Percentiles rank a stretch among this genome's conserved stretches.
These are phyloP conservation scores for Globisporangium camurandrum DNA, from an alignment of 352 stramenopile genomes.

Conservation along the genomic window DNA sequence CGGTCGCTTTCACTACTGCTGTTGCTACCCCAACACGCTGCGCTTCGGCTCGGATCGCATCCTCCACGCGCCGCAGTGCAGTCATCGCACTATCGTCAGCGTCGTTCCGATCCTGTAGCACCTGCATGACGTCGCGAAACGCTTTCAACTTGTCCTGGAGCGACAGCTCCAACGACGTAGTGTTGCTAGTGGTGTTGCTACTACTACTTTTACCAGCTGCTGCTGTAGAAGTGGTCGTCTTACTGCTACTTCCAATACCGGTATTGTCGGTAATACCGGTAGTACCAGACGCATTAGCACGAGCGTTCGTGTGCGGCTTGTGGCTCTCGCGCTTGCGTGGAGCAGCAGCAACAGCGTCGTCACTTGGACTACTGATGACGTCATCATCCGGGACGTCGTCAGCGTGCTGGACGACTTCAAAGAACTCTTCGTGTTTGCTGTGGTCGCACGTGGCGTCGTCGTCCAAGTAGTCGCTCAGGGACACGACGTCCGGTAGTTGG, in stretches of 20 bases:
- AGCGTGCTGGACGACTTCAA: slow-evolving; percentile 61
- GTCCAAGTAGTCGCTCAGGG: slow-evolving; percentile 62
- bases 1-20: not conserved
- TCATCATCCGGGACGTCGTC: slow-evolving; percentile 68
- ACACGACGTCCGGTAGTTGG: slow-evolving; percentile 45
- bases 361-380: too few species aligned
- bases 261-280: too few species aligned
- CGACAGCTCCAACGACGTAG: slow-evolving; percentile 31
- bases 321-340: too few species aligned
- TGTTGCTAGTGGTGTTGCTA: slow-evolving; percentile 1
- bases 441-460: slow-evolving; percentile 65
- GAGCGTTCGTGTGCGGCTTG: too few species aligned
- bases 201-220: slow-evolving; percentile 26
- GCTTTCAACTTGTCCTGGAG: slow-evolving; percentile 76
- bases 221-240: slow-evolving; percentile 15
- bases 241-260: too few species aligned
- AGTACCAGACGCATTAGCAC: too few species aligned
- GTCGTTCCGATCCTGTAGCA: slow-evolving; percentile 66
- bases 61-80: slow-evolving; percentile 51
- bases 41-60: slow-evolving; percentile 46
- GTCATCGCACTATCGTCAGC: slow-evolving; percentile 45
- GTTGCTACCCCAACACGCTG: slow-evolving; percentile 11
- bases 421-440: slow-evolving; percentile 76
- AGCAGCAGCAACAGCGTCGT: too few species aligned
- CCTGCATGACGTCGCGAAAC: slow-evolving; percentile 68